Percentiles rank a stretch among this genome's conserved stretches.
Conservation (phyloP, 768 basidiomycete species). For the Leucocoprinus sp. region DNA sequence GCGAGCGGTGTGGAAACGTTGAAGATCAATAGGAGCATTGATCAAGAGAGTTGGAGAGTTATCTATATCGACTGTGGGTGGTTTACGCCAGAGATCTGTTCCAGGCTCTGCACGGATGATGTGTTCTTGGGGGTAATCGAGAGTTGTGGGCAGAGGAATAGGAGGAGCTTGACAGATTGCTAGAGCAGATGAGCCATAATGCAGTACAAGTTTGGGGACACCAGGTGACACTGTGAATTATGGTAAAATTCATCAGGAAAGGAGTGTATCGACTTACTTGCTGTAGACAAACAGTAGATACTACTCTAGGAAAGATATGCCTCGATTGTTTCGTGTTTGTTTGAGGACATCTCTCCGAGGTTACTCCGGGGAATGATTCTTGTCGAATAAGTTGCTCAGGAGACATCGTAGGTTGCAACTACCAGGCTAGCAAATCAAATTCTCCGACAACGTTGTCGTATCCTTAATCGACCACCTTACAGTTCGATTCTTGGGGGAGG, state of each 20-base stretch:
- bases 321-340: too few relatives aligned
- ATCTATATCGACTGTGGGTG: conserved; percentile 22
- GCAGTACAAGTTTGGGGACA: conserved; percentile 21
- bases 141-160: conserved; percentile 15
- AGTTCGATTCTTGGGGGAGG: too few relatives aligned
- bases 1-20: conserved; percentile 23
- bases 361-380: too few relatives aligned
- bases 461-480: too few relatives aligned
- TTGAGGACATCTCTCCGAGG: too few relatives aligned
- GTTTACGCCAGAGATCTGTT: conserved; percentile 28
- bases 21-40: conserved; percentile 21
- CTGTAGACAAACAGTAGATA: too few relatives aligned
- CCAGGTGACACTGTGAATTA: neutral
- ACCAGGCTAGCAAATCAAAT: too few relatives aligned
- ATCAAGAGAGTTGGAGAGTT: conserved; percentile 23
- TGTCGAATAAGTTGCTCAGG: too few relatives aligned
- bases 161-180: conserved; percentile 20
- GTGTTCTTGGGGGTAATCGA: conserved; percentile 17
- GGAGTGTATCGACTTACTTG: too few relatives aligned
- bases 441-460: too few relatives aligned
- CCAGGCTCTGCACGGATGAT: conserved; percentile 20
- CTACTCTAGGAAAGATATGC: too few relatives aligned
- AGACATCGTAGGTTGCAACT: too few relatives aligned
- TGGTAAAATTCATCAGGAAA: neutral
- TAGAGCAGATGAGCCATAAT: conserved; percentile 25